Base-by-base conservation (phyloP, 257 asterid species). In the Ligustrum vulgare region DNA sequence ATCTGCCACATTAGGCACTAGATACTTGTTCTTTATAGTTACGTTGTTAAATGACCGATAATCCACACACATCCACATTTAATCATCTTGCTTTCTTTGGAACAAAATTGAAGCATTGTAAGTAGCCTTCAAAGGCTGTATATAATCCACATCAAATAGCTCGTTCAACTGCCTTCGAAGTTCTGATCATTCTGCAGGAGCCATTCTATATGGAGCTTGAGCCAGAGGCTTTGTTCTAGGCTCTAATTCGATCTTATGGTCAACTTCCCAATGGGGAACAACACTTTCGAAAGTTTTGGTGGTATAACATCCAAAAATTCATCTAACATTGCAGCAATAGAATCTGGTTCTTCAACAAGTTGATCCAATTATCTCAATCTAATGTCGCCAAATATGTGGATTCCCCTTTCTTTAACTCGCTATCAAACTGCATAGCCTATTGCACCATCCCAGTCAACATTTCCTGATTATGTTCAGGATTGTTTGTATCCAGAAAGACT, bases 1-100 rank as follows among this genome's bases (percentile, higher is more conserved):
- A 2, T 74, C 77, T 3, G 18, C 39, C 3, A 22, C n/a, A 15
- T 9, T 1, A 0, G 64, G 65, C 4, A 66, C 32, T 0, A 16
- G 67, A n/a, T 75, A 75, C 36, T 75, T 75, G 34, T 67, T 67
- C 56, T 67, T 75, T 11, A n/a, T n/a, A n/a, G n/a, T n/a, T n/a
- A n/a, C n/a, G n/a, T n/a, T n/a, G n/a, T n/a, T n/a, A n/a, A n/a
- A n/a, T n/a, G n/a, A n/a, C n/a, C n/a, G 2, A 35, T 58, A 72
- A 22, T 72, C 51, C 0, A 63, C 60, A 65, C 78, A 74, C 62
- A 74, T 74, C 0, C 43, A 12, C 2, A 63, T 6, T 0, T 31
- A 37, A 0, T 71, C 32, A 23, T 37, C 71, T 8, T 37, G 41
- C 5, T 68, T 74, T 2, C 10, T 51, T 2, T 64, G 58, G 10